Percentiles rank a stretch among this genome's conserved stretches.
Conservation (phyloP, 805 yeast species). For the Lipomyces japonicus region DNA sequence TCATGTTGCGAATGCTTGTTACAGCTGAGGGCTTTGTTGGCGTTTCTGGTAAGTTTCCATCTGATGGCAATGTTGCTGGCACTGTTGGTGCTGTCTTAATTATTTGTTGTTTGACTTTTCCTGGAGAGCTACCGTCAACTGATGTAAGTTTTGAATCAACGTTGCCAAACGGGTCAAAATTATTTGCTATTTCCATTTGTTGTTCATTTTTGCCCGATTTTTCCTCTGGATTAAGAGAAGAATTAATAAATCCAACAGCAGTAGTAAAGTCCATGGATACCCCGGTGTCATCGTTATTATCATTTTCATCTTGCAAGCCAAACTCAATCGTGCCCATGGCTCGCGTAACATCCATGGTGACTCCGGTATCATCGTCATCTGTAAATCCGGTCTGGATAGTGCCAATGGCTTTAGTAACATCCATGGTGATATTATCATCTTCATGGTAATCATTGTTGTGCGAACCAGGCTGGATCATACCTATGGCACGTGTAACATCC, state of each 20-base stretch:
- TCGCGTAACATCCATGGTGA: conserved; percentile 17
- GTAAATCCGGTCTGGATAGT: not conserved
- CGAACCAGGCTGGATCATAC: conserved; percentile 10
- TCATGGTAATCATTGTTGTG: conserved; percentile 2
- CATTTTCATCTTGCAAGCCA: not conserved
- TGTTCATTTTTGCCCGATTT: not conserved
- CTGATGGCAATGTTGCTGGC: not conserved
- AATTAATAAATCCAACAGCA: not conserved
- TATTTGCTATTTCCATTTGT: conserved; percentile 10
- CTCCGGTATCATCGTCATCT: not conserved
- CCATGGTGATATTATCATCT: conserved; percentile 17
- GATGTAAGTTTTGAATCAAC: no score
- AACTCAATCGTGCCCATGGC: conserved; percentile 7
- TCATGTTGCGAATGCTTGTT: no score
- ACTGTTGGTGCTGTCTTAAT: not conserved
- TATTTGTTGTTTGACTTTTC: not conserved
- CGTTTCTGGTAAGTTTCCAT: not conserved
- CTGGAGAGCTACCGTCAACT: not conserved
- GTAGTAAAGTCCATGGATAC: conserved; percentile 1
- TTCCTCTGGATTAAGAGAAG: conserved; percentile 6
- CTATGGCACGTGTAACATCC: conserved; percentile 25
- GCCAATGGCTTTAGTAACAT: conserved; percentile 20
- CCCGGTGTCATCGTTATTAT: no score
- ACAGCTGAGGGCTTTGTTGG: no score
- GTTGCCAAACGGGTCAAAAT: no score